Evolutionary conservation across 2,329 filamentous ascomycete species (phyloP), one percentile per base, ranked within the genome.

Genomic region (Alternaria sp.): DNA sequence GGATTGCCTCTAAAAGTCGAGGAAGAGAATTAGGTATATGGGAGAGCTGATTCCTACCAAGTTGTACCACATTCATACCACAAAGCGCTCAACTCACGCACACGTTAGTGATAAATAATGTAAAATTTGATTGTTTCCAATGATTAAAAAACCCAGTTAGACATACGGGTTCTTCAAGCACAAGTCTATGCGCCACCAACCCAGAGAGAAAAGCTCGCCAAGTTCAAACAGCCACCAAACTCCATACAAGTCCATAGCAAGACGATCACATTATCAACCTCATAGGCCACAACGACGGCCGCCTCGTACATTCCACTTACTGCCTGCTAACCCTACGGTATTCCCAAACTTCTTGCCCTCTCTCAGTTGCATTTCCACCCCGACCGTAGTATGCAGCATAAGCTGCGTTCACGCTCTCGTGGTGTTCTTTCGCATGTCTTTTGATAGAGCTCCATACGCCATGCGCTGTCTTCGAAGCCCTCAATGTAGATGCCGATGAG

Each of bases 341-440:
- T 43, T 55, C 56, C 69, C 69, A 72, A 8, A 67, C 40, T 12
- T 67, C 62, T 27, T 65, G 64, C 11, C 36, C 45, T 16, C 20
- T 41, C n/a, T 30, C 18, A 22, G 16, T 22, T 20, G 9, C 27
- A 4, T 9, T 40, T 44, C 49, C 27, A 10, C 62, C 61, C 11
- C 61, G 62, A 4, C 72, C 69, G 32, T 75, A 73, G 51, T 71
- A 68, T 18, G 53, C 38, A 10, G 52, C 65, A 57, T 66, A 74
- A 16, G 63, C 68, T 2, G 63, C 66, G 28, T 70, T 71, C 20
- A 71, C 49, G 28, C 59, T 60, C n/a, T 64, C 48, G 38, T 73
- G 71, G 36, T 75, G 72, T 48, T 72, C 65, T 18, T 53, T 65
- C 1, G 60, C 62, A 32, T 66, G 65, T 10, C 57, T 44, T 56